Evolutionary conservation across 1,284 basidiomycete species (phyloP), one percentile per base, ranked within the genome.

Genomic region (Pholiota adiposa): DNA sequence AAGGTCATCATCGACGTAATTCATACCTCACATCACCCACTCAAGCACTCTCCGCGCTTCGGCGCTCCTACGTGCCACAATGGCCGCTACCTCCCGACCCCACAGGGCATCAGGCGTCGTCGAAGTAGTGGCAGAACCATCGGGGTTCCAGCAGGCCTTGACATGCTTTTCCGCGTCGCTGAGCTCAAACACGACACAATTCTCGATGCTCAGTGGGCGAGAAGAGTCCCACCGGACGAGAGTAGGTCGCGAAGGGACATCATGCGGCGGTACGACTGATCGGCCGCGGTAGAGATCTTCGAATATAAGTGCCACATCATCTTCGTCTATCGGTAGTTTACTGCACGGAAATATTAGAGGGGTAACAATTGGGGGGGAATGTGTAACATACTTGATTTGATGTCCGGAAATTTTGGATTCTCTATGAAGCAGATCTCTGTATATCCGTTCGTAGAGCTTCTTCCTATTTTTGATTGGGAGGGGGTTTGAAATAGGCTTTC

Each of bases 251-350:
- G 83, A 75, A n/a, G 91, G 87, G 12, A 94, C 83, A 6, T 83
- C 76, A 61, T 90, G 83, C 0, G 92, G 91, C 3, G 94, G 92
- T 34, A 96, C 76, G 14, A 88, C 80, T 1, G 90, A 92, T 44
- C 94, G 86, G 0, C 93, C 93, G 25, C 90, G 83, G 71, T 93
- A 80, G 14, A 97, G 72, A 70, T 98, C 96, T 69, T 98, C 96
- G 68, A 94, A 94, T 55, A 97, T 75, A 46, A 94, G 82, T 0
- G 84, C 84, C 36, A 94, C 83, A 64, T 97, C 95, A 52, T 93
- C 89, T 66, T 90, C 88, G 63, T 90, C 87, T 46, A 97, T 82
- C 0, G 92, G 85, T 21, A 95, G 78, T 67, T 85, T 86, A 67
- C 92, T 94, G 65, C 25, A 44, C 23, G 23, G 49, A 21, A 5